Evolutionary conservation across 1,284 basidiomycete genomes (phyloP).

Genomic region (Austroboletus niveus): DNA sequence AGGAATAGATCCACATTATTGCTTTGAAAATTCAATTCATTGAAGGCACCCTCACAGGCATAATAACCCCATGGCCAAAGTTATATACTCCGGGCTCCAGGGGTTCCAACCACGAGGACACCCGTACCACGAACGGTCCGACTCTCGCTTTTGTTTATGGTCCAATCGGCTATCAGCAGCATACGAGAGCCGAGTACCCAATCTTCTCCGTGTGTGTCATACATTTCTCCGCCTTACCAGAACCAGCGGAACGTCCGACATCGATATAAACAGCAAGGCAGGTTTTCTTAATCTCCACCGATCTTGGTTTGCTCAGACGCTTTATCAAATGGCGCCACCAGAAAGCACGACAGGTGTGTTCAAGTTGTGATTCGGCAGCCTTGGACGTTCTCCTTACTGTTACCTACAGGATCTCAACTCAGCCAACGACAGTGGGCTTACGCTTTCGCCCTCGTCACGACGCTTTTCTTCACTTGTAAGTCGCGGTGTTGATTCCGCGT

Average conservation of each 20-base stretch:
- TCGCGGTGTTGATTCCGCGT: conserved; percentile 15
- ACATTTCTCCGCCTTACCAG: conserved; percentile 3
- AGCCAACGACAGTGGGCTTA: conserved; percentile 47
- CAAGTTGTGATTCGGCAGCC: background rate
- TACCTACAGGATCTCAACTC: conserved; percentile 44
- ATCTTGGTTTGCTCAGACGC: background rate
- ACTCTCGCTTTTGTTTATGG: no score
- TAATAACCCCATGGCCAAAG: no score
- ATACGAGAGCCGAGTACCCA: background rate
- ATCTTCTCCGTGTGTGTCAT: no score
- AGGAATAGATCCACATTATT: no score
- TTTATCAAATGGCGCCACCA: conserved; percentile 28
- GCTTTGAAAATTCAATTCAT: no score
- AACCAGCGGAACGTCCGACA: background rate
- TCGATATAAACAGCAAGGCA: conserved; percentile 19
- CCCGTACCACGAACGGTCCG: background rate
- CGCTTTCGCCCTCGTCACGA: conserved; percentile 72
- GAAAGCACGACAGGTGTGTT: conserved; percentile 38
- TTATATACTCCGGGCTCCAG: no score
- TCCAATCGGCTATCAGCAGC: background rate
- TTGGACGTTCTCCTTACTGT: background rate
- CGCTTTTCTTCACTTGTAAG: conserved; percentile 79
- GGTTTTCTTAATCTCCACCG: conserved; percentile 5
- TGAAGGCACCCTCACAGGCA: no score
- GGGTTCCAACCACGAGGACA: no score